These are phyloP conservation scores for Aquilaria malaccensis DNA, from an alignment of 345 rosid genomes.

Conservation along the genomic window DNA sequence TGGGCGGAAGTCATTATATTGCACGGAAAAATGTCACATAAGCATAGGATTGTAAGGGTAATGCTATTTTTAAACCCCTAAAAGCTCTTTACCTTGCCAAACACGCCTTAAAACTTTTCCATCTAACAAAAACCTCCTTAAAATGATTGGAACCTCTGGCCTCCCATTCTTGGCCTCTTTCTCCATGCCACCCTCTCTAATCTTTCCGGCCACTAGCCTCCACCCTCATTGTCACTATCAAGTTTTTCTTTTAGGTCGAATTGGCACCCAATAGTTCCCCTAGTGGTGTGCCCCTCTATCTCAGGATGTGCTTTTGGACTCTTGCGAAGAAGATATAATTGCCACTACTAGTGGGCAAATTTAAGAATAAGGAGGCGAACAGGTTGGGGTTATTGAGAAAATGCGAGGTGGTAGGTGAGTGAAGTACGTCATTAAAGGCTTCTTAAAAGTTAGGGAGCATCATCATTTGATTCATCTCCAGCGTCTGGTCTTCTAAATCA, in stretches of 20 bases:
- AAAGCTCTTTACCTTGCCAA: no score
- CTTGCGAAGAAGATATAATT: conserved; percentile 10
- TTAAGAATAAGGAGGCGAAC: conserved; percentile 1
- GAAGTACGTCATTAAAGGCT: conserved; percentile 11
- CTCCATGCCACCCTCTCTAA: no score
- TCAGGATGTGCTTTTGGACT: conserved; percentile 4
- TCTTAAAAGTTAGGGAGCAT: conserved; percentile 29
- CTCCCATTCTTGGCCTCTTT: no score
- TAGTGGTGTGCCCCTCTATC: conserved; percentile 16
- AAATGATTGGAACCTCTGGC: no score
- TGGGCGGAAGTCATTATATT: no score
- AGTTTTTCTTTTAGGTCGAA: conserved; percentile 25
- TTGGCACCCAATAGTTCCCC: conserved; percentile 17
- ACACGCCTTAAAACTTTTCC: no score
- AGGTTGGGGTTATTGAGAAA: conserved; percentile 14
- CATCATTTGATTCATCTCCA: conserved; percentile 32
- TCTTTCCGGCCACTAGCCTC: no score
- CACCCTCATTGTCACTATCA: conserved; percentile 62
- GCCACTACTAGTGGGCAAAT: conserved; percentile 6
- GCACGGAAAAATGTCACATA: no score
- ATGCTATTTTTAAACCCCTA: no score
- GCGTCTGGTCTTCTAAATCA: conserved; percentile 30
- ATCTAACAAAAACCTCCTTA: no score
- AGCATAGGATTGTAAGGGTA: no score
- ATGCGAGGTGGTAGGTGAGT: conserved; percentile 16